Base-by-base conservation (phyloP, 306 rosid species). In the Quercus suber region DNA sequence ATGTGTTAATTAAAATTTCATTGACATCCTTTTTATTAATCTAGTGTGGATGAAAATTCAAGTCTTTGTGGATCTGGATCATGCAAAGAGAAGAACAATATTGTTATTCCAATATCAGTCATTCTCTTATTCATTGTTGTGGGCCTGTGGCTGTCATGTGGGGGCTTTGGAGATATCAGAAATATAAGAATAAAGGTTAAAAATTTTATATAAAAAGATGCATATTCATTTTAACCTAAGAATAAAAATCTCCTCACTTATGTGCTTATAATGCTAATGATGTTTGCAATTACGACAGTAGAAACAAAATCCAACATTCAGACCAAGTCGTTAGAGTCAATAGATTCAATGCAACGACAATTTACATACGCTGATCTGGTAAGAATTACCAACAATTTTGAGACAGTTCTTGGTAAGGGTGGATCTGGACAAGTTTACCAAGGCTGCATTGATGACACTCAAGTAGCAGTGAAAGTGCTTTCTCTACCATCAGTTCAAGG, bases 381-480 rank as follows among this genome's bases (percentile, higher is more conserved):
- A n/a, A 73, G 35, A 75, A 85, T 90, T 33, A 90, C 92, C 67
- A 77, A 83, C 79, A 85, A 85, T 76, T 83, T 88, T 55, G 74
- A 71, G 20, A 86, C 77, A 27, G 21, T 81, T 81, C 80, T 88
- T 33, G 92, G 90, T 8, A 82, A 55, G 60, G 92, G 92, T 67
- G 90, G 90, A 69, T 86, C 83, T 73, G 92, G 92, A 56, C 58
- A 49, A 13, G 94, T 88, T 49, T 90, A 78, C 76, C 75, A 79
- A 49, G 92, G 92, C 20, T 35, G 59, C 43, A 31, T 83, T 30
- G 89, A 84, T 19, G 80, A 75, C 37, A 81, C 71, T 75, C 77
- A 79, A 83, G 94, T 91, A n/a, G 96, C 96, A 59, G 82, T 87
- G 5, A 91, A 91, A 85, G 72, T 87, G 75, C 87, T 87, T 69